A percentile compares a stretch with the other conserved stretches of the same genome.
Conservation (phyloP, 2,329 filamentous ascomycete genomes). For the Ophiostoma sp. region DNA sequence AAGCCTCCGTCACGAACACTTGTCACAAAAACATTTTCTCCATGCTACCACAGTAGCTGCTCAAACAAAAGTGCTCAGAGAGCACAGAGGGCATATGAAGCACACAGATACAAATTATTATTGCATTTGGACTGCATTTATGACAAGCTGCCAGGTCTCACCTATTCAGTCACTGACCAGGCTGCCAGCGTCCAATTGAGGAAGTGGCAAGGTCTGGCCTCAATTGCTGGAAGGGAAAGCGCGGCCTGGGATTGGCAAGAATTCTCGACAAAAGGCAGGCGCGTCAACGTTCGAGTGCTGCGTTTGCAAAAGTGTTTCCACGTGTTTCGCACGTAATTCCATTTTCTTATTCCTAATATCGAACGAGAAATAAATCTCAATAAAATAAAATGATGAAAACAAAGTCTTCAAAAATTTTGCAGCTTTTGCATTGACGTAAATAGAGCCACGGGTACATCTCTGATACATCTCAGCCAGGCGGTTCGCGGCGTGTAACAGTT, state of each 20-base stretch:
- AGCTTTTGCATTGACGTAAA: background rate
- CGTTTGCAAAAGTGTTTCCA: background rate
- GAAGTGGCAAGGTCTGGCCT: slow-evolving; percentile 3
- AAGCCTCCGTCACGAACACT: background rate
- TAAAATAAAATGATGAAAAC: background rate
- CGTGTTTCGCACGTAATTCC: background rate
- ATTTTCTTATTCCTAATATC: too few species aligned
- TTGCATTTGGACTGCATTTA: background rate
- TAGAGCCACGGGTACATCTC: background rate
- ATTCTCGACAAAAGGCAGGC: background rate
- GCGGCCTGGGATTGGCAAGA: background rate
- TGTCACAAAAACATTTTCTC: background rate
- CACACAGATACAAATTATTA: background rate
- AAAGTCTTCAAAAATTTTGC: background rate
- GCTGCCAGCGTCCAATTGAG: background rate
- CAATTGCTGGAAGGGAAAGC: background rate
- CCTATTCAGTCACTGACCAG: background rate
- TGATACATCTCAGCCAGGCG: background rate
- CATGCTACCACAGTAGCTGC: background rate
- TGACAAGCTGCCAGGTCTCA: background rate
- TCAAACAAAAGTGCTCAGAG: background rate
- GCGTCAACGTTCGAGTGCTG: background rate
- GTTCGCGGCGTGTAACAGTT: background rate
- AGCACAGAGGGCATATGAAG: background rate
- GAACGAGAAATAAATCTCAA: background rate